phyloP scores from a whole-genome alignment of 116 monocot genomes.

The Phalaenopsis hybrid region DNA sequence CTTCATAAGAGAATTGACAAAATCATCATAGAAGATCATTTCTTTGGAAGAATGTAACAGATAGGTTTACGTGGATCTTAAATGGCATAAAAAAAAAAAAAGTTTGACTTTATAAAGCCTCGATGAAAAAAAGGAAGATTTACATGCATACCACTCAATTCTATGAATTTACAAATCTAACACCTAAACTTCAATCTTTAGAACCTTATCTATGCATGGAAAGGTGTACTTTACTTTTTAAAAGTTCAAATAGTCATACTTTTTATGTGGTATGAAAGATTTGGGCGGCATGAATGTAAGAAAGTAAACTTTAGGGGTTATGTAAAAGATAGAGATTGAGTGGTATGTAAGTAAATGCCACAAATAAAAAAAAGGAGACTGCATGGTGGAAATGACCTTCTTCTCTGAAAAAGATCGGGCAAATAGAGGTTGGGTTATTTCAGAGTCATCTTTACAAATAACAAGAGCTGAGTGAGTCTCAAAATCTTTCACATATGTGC shows the following conservation, averaged over 20 bases:
- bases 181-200: too few species aligned
- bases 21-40: background rate
- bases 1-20: too few species aligned
- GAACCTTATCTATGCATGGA: too few species aligned
- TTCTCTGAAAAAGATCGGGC: background rate
- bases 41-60: background rate
- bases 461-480: background rate
- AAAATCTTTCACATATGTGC: background rate
- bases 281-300: too few species aligned
- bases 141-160: too few species aligned
- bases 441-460: slow-evolving; percentile 8
- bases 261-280: too few species aligned
- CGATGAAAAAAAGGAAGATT: background rate
- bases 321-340: too few species aligned
- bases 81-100: background rate
- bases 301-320: too few species aligned
- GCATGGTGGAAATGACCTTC: slow-evolving; percentile 7
- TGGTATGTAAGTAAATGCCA: too few species aligned
- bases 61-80: background rate
- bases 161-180: too few species aligned
- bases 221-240: too few species aligned
- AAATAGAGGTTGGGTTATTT: background rate
- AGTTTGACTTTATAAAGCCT: background rate
- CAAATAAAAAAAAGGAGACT: background rate
- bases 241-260: too few species aligned